phyloP scores from a whole-genome alignment of 176 grass and related monocot species.

The Dactylis glomerata region DNA sequence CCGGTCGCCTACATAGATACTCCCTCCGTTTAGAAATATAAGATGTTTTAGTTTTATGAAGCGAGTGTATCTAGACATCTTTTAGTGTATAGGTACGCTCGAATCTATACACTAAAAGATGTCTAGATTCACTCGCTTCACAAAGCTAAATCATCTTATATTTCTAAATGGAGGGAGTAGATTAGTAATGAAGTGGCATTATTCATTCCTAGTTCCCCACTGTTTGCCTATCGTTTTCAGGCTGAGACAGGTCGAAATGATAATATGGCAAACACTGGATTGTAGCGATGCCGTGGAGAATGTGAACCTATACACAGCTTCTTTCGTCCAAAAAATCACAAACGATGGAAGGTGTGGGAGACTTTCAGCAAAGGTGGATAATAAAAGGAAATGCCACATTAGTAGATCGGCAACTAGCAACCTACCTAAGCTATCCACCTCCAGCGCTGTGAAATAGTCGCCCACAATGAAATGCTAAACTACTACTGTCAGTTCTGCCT shows the following conservation, averaged over 20 bases:
- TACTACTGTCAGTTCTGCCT: not conserved
- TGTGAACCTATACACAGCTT: not conserved
- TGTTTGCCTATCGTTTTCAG: not conserved
- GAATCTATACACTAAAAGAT: too few species aligned
- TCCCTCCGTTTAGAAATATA: too few species aligned
- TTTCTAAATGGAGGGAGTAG: too few species aligned
- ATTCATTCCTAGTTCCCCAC: not conserved
- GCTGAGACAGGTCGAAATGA: not conserved
- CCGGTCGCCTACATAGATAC: not conserved
- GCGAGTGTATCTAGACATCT: too few species aligned
- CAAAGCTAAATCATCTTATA: too few species aligned
- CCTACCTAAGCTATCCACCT: not conserved
- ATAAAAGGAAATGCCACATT: not conserved
- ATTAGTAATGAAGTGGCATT: not conserved
- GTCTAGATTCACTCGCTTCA: too few species aligned
- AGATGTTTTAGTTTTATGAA: too few species aligned
- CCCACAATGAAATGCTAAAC: not conserved
- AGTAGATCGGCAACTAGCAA: too few species aligned
- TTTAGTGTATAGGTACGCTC: too few species aligned
- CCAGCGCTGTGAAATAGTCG: not conserved
- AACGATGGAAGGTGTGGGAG: not conserved
- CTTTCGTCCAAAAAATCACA: not conserved
- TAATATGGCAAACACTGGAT: not conserved
- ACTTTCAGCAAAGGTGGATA: not conserved
- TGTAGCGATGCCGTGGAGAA: not conserved